These are phyloP conservation scores for Scedosporium apiospermum DNA, from an alignment of 2,329 filamentous ascomycete species.

Conservation along the genomic window DNA sequence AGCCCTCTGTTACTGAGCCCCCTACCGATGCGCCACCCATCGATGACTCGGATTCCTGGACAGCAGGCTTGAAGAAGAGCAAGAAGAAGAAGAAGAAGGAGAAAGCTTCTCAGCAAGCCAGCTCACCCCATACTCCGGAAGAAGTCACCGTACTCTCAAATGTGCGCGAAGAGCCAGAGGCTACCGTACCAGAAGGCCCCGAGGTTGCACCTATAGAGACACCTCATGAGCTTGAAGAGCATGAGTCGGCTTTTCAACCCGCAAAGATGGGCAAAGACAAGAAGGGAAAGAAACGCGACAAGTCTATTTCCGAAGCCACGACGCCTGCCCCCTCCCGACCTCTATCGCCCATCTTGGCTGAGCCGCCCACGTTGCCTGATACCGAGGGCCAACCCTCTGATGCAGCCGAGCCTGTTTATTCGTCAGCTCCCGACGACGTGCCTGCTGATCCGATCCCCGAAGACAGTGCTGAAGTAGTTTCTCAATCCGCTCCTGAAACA, in stretches of 20 bases:
- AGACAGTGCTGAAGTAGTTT: not conserved
- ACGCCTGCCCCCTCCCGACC: not conserved
- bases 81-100: too few species aligned
- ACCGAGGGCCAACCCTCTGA: not conserved
- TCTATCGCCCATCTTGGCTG: not conserved
- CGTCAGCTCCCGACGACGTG: not conserved
- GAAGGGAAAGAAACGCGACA: conserved; percentile 17
- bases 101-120: too few species aligned
- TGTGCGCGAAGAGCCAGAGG: not conserved
- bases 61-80: too few species aligned
- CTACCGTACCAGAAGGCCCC: not conserved
- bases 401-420: not conserved
- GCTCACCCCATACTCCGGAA: too few species aligned
- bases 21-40: not conserved
- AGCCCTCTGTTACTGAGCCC: conserved; percentile 2
- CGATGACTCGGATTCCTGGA: too few species aligned
- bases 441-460: not conserved
- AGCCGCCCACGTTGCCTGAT: not conserved
- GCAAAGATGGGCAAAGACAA: conserved; percentile 20
- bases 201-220: not conserved
- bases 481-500: not conserved
- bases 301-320: not conserved
- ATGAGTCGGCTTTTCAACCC: not conserved
- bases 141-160: too few species aligned
- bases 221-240: not conserved